Evolutionary conservation across 2,329 filamentous ascomycete genomes (phyloP), one percentile per base, ranked within the genome.

Genomic region (Colletotrichum sp.): DNA sequence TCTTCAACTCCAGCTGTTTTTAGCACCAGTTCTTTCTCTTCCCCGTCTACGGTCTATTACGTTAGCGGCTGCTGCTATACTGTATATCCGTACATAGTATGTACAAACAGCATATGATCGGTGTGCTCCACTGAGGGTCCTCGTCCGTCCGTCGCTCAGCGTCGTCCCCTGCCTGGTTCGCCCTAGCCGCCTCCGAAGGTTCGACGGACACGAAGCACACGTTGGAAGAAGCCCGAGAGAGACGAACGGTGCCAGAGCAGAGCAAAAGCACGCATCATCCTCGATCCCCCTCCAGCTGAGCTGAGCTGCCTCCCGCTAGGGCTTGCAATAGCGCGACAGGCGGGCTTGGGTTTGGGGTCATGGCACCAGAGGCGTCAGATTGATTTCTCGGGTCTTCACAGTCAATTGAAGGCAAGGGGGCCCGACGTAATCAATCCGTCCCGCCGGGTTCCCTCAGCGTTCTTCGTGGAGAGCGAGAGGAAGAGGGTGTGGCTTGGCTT

Each of bases 81-180:
- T 57, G 52, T 57, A 13, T 57, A 57, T 58, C 55, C 36, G 36
- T 5, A 38, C 16, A 15, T 38, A 38, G 36, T 5, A 38, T 38
- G 36, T 38, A 38, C 36, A 38, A 16, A 38, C 36, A 38, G 6
- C 13, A 36, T 38, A 8, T 38, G 8, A 38, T 38, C 36, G 36
- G 36, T 30, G 57, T 55, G 71, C 64, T 73, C 71, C 55, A 73
- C 55, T 68, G 71, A 69, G 71, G 71, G 57, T 72, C 70, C n/a
- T 61, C 38, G 38, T 43, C 38, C 38, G 38, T 43, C 38, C 38
- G 38, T 43, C 38, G 36, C 36, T 38, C 36, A 18, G 36, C 36
- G 36, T 38, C 36, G 36, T 38, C 36, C 36, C 36, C 34, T 28
- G 58, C 21, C 28, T 32, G 32, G 34, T 18, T n/a, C 28, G 30